phyloP scores from a whole-genome alignment of 2,329 filamentous ascomycete genomes.

The Cladophialophora immunda region DNA sequence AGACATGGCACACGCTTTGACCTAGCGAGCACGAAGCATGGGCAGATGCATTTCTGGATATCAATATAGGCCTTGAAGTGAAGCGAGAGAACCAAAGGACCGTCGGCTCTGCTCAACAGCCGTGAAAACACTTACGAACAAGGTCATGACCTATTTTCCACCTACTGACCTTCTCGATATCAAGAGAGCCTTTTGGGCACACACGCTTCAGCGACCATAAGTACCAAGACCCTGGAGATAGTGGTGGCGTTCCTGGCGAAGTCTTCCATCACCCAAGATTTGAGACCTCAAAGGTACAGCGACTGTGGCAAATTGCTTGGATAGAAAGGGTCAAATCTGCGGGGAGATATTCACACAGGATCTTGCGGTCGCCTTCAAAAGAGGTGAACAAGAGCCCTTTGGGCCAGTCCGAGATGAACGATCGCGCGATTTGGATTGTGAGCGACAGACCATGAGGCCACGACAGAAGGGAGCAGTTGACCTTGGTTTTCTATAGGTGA shows the following conservation, averaged over 20 bases:
- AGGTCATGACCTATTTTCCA: neutral
- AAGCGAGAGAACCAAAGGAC: too few species aligned
- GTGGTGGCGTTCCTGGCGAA: conserved; percentile 26
- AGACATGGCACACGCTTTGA: neutral
- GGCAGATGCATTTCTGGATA: too few species aligned
- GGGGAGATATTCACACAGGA: neutral
- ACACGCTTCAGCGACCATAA: conserved; percentile 46
- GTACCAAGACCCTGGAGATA: conserved; percentile 54
- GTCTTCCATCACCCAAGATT: conserved; percentile 23
- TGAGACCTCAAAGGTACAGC: neutral
- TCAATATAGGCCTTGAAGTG: too few species aligned
- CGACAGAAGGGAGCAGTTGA: conserved; percentile 40
- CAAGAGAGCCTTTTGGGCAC: conserved; percentile 2
- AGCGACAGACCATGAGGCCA: conserved; percentile 25
- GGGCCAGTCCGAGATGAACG: conserved; percentile 5
- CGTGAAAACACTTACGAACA: neutral
- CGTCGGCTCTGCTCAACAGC: neutral
- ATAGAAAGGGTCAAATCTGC: neutral
- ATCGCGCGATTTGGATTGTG: conserved; percentile 27
- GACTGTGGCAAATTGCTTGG: neutral
- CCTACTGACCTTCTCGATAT: neutral
- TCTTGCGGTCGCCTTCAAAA: conserved; percentile 5
- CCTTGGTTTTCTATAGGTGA: conserved; percentile 46
- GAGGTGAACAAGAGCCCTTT: conserved; percentile 19
- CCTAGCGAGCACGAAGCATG: neutral